Percentiles rank a stretch among this genome's conserved stretches.
These are phyloP conservation scores for Silene conica DNA, from an alignment of 148 eudicot genomes.

Conservation along the genomic window DNA sequence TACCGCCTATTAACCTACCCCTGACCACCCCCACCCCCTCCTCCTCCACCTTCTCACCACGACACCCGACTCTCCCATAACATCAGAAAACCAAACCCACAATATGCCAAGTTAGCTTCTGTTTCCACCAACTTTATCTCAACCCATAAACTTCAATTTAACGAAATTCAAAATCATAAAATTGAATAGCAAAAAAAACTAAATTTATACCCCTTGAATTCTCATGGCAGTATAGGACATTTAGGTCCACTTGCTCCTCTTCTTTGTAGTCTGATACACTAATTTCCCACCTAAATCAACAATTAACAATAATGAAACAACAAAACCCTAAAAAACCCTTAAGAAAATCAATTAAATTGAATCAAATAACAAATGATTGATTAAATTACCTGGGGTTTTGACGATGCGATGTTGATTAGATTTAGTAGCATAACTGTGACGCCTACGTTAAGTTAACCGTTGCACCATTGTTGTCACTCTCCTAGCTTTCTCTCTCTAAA, in stretches of 20 bases:
- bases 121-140: too few relatives aligned
- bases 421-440: constrained; percentile 67
- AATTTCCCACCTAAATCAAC: constrained; percentile 46
- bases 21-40: too few relatives aligned
- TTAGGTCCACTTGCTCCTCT: constrained; percentile 77
- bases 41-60: too few relatives aligned
- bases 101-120: too few relatives aligned
- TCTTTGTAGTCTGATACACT: constrained; percentile 56
- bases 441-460: constrained; percentile 46
- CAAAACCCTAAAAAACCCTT: background rate
- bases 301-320: background rate
- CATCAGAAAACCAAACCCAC: too few relatives aligned
- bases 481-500: background rate
- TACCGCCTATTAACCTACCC: too few relatives aligned
- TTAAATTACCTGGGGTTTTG: constrained; percentile 55
- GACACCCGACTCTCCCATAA: too few relatives aligned
- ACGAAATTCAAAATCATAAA: background rate
- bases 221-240: constrained; percentile 80
- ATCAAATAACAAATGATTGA: background rate
- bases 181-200: too few relatives aligned
- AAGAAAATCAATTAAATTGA: background rate
- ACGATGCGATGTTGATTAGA: constrained; percentile 60
- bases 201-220: constrained; percentile 61
- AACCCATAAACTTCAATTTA: too few relatives aligned
- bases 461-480: constrained; percentile 40